These are phyloP conservation scores for Glycyrrhiza uralensis DNA, from an alignment of 306 rosid genomes.

Conservation along the genomic window DNA sequence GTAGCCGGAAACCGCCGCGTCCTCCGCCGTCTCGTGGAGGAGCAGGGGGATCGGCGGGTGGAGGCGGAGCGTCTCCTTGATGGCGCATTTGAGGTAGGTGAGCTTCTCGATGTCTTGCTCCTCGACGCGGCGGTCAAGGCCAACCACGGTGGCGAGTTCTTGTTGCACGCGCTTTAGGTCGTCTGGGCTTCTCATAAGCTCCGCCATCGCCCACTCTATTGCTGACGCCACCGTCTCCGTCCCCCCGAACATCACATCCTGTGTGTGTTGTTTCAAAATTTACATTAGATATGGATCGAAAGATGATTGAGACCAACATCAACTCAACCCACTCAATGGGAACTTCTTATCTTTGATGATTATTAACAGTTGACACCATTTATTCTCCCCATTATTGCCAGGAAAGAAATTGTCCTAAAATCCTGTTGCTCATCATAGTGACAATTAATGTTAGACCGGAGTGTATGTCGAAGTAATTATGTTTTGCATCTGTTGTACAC, in stretches of 20 bases:
- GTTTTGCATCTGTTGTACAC: too few species aligned
- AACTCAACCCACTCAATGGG: too few species aligned
- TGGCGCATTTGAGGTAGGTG: conserved; percentile 31
- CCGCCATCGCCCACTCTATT: conserved; percentile 78
- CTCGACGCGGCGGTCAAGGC: conserved; percentile 55
- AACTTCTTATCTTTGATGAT: too few species aligned
- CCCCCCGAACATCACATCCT: conserved; percentile 95
- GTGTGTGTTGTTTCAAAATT: not conserved
- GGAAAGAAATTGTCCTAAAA: too few species aligned
- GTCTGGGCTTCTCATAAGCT: conserved; percentile 57
- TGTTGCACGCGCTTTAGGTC: conserved; percentile 57
- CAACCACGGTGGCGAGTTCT: conserved; percentile 52
- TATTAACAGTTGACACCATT: too few species aligned
- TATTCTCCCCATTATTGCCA: too few species aligned
- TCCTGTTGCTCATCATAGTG: too few species aligned
- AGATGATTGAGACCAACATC: too few species aligned
- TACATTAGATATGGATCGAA: too few species aligned
- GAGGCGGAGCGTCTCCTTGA: conserved; percentile 68
- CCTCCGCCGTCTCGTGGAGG: conserved; percentile 79
- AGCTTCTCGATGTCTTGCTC: conserved; percentile 63
- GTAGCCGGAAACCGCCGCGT: conserved; percentile 44
- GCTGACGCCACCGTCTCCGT: conserved; percentile 87
- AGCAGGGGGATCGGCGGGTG: conserved; percentile 87
- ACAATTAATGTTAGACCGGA: too few species aligned
- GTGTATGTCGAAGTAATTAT: too few species aligned